Evolutionary conservation across 2,329 filamentous ascomycete species (phyloP).

Genomic region (Pseudopithomyces maydicus): DNA sequence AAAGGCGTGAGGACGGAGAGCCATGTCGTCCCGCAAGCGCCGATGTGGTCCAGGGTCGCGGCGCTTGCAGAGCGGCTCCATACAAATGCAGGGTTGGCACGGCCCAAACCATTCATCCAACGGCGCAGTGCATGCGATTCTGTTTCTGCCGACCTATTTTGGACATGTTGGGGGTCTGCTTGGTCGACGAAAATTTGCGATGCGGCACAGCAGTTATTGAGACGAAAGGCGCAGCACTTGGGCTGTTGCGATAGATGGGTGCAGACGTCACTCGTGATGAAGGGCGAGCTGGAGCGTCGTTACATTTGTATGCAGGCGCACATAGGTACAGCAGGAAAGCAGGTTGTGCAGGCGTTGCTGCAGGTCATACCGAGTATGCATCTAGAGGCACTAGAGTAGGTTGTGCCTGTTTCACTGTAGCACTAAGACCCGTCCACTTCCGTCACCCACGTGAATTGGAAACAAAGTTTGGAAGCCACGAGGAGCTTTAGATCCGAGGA

Average conservation of each 20-base stretch:
- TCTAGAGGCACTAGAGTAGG: too few species aligned
- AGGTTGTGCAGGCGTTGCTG: too few species aligned
- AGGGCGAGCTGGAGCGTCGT: not conserved
- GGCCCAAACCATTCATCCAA: not conserved
- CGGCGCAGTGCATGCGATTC: not conserved
- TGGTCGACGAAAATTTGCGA: not conserved
- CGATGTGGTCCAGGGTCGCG: not conserved
- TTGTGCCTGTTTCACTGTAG: too few species aligned
- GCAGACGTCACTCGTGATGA: too few species aligned
- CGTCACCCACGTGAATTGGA: not conserved
- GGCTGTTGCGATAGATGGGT: too few species aligned
- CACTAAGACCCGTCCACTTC: too few species aligned
- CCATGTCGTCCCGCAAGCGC: not conserved
- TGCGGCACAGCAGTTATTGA: slow-evolving; percentile 5
- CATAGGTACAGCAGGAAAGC: not conserved
- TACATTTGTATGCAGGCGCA: not conserved
- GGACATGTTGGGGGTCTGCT: not conserved
- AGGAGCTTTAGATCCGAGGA: not conserved
- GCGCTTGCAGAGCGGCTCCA: slow-evolving; percentile 7
- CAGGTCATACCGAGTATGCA: not conserved
- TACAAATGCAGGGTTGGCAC: slow-evolving; percentile 8
- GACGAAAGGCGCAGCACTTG: not conserved
- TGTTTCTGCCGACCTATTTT: not conserved
- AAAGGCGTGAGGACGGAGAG: not conserved
- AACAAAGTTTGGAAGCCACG: not conserved